Evolutionary conservation across 208 protist genomes (phyloP).

Genomic region (Balamuthia mandrillaris): DNA sequence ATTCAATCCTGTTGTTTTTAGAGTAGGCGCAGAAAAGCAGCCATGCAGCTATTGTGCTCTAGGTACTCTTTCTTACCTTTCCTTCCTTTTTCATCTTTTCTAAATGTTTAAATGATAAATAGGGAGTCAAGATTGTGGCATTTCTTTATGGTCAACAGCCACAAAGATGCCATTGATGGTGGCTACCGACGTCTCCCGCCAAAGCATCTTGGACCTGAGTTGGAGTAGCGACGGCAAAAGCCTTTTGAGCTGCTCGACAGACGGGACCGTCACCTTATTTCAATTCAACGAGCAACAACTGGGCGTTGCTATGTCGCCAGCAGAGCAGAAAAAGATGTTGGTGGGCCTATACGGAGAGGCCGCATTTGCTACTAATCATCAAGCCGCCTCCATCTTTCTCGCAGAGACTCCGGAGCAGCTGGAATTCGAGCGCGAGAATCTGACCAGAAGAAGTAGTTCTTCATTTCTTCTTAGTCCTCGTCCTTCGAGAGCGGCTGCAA

Average conservation of each 20-base stretch:
- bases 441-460: not conserved
- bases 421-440: not conserved
- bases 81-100: not conserved
- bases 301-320: not conserved
- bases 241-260: conserved; percentile 40
- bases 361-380: not conserved
- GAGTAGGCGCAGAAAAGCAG: not conserved
- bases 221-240: conserved; percentile 43
- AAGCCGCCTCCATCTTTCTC: not conserved
- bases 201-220: conserved; percentile 43
- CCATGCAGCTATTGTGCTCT: not conserved
- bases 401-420: not conserved
- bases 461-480: no score
- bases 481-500: not conserved
- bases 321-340: conserved; percentile 16
- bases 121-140: conserved; percentile 40
- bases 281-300: not conserved
- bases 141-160: conserved; percentile 35
- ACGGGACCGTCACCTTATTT: conserved; percentile 41
- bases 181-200: conserved; percentile 6
- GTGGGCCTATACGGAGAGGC: not conserved
- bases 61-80: not conserved
- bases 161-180: conserved; percentile 29
- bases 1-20: conserved; percentile 41
- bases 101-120: not conserved